Base-by-base conservation (phyloP, 225 moss, liverwort and hornwort genomes). In the Sphagnum tenellum region DNA sequence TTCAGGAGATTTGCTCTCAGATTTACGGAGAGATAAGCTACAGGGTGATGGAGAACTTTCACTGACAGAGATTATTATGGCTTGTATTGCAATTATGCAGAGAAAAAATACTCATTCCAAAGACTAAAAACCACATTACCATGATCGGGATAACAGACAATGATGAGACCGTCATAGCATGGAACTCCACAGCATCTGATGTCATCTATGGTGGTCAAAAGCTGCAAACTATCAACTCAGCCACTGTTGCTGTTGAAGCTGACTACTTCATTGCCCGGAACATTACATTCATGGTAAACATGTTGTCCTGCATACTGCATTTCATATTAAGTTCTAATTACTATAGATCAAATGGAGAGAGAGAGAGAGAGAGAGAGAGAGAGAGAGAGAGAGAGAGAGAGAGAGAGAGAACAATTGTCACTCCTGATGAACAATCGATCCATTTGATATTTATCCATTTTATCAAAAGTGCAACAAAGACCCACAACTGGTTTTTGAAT, bases 211-310 rank as follows among this genome's bases (percentile, higher is more conserved):
- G 65, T 29, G 84, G 77, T 48, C 44, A 13, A 13, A 14, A 0
- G 0, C 69, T 88, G 3, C 48, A 7, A 14, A 88, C 84, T 2
- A 67, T 79, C 4, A 49, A 68, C 12, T 85, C 85, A 10, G 88
- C 88, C 46, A 80, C 66, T 44, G 70, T 82, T n/a, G 61, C 73
- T 61, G 57, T 88, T 46, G 66, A 78, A 44, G 69, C 84, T 48
- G 70, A 79, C 49, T 57, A 79, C 65, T 88, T 88, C 56, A 76
- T 82, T 50, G 88, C 84, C 44, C 64, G 74, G 4, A 66, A 85
- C 73, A 76, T 88, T 57, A 70, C 71, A n/a, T 73, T 88, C 62
- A 75, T 73, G 84, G 81, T 79, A 65, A 8, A 56, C n/a, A 8
- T 4, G 3, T 47, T 65, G 46, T 47, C 7, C 5, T 12, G 5